Evolutionary conservation across 2,329 filamentous ascomycete species (phyloP), one percentile per base, ranked within the genome.

Genomic region (Sclerotinia borealis): DNA sequence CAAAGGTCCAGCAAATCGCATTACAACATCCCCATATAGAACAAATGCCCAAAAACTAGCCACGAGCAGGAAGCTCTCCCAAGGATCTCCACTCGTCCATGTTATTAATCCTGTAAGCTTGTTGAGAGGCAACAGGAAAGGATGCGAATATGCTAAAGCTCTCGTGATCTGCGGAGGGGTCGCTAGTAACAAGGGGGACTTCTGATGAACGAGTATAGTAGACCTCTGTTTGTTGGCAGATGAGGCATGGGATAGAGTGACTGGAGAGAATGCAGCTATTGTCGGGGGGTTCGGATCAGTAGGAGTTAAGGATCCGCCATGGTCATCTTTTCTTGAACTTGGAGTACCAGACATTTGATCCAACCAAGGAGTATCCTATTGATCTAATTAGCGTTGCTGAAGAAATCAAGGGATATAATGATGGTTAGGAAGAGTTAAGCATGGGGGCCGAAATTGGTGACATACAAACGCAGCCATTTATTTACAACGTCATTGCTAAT

Each of bases 101-200:
- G 91, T 96, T 67, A 99, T 74, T 66, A 99, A 79, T 0, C 93
- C 95, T 3, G 85, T 89, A 19, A 96, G 77, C 73, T 89, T 90
- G 75, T 97, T 98, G 63, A 98, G 80, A 7, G 93, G 92, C 9
- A 96, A 80, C 9, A 99, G 81, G 74, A 97, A 98, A 0, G 95
- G 93, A 74, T 99, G 93, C 67, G 93, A 96, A 75, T 98, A 97
- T 68, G 93, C 93, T 65, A 99, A 83, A 17, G 93, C 93, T 70
- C 95, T 86, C 2, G 95, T 99, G 75, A 99, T 89, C 74, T 96
- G 91, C 1, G 95, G 95, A 49, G 95, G 95, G 11, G 95, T 99
- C 19, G 93, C 92, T 65, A 96, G 88, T 22, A 99, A 83, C 51
- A 99, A 79, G 13, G 95, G 95, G 19, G 92, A 96, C 78, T 98